phyloP scores from a whole-genome alignment of 371 early-diverging fungal species.

The Lichtheimia ornata region DNA sequence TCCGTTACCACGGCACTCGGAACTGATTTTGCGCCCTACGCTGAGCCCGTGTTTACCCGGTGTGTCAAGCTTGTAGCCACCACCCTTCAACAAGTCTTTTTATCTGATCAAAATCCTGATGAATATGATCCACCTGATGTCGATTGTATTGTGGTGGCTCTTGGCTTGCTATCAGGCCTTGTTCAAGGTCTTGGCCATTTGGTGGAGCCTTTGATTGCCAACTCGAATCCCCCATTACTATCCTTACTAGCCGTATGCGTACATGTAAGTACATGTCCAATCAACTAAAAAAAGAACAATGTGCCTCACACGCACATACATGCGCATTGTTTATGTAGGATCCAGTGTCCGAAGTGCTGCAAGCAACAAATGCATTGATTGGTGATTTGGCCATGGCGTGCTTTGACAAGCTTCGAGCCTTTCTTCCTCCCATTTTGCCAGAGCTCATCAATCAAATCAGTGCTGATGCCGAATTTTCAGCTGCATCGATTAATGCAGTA shows the following conservation, averaged over 20 bases:
- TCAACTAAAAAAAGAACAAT: neutral
- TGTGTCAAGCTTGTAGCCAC: constrained; percentile 77
- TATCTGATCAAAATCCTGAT: constrained; percentile 45
- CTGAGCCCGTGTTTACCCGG: constrained; percentile 80
- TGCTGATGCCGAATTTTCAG: constrained; percentile 56
- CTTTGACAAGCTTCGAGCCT: constrained; percentile 71
- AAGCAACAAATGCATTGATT: constrained; percentile 90
- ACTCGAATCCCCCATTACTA: constrained; percentile 65
- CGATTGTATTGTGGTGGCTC: constrained; percentile 88
- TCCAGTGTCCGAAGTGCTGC: constrained; percentile 77
- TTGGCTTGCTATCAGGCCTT: constrained; percentile 89
- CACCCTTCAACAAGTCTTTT: constrained; percentile 48
- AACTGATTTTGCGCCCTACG: constrained; percentile 75
- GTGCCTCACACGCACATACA: neutral
- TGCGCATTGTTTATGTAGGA: constrained; percentile 50
- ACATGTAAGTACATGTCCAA: constrained; percentile 49
- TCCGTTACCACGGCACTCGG: constrained; percentile 86
- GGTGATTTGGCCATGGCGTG: constrained; percentile 91
- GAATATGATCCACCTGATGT: constrained; percentile 64
- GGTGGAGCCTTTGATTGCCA: constrained; percentile 69
- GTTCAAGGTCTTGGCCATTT: constrained; percentile 82
- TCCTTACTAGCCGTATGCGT: constrained; percentile 77
- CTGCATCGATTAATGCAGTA: constrained; percentile 90
- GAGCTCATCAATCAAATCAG: constrained; percentile 76
- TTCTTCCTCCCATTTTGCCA: constrained; percentile 72